Percentiles rank a stretch among this genome's conserved stretches.
Conservation (phyloP, 208 protist genomes). For the Entamoeba dispar region DNA sequence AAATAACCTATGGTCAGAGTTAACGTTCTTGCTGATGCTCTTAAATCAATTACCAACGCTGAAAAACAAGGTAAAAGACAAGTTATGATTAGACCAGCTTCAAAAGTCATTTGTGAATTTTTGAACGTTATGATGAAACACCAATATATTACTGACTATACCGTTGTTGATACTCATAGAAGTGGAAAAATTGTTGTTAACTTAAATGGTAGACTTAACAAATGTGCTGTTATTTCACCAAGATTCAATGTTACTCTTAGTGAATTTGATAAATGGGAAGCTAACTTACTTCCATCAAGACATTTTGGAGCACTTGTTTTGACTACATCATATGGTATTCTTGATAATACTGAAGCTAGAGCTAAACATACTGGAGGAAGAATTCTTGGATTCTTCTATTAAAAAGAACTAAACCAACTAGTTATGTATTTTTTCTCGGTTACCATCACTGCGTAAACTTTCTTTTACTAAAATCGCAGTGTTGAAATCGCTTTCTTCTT, state of each 20-base stretch:
- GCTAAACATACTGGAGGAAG: constrained; percentile 95
- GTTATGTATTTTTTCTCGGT: not conserved
- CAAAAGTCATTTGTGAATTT: constrained; percentile 98
- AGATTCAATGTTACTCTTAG: constrained; percentile 73
- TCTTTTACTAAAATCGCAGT: not conserved
- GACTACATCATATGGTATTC: constrained; percentile 97
- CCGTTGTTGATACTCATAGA: constrained; percentile 98
- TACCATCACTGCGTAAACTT: not conserved
- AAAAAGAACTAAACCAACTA: constrained; percentile 14
- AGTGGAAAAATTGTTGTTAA: constrained; percentile 97
- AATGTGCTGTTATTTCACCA: constrained; percentile 97
- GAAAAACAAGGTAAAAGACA: constrained; percentile 96
- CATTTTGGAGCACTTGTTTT: constrained; percentile 98
- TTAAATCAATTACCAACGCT: constrained; percentile 90
- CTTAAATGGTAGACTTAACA: constrained; percentile 98
- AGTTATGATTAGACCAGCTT: constrained; percentile 88
- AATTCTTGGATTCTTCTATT: constrained; percentile 99
- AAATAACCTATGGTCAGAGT: constrained; percentile 80
- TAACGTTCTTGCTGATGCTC: constrained; percentile 86
- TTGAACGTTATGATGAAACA: constrained; percentile 98
- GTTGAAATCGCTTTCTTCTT: not conserved
- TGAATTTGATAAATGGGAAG: constrained; percentile 92
- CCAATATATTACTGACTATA: constrained; percentile 99
- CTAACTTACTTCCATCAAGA: constrained; percentile 93
- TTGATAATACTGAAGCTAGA: constrained; percentile 97